phyloP scores from a whole-genome alignment of 495 filamentous ascomycete genomes.

The Jackrogersella minutella region DNA sequence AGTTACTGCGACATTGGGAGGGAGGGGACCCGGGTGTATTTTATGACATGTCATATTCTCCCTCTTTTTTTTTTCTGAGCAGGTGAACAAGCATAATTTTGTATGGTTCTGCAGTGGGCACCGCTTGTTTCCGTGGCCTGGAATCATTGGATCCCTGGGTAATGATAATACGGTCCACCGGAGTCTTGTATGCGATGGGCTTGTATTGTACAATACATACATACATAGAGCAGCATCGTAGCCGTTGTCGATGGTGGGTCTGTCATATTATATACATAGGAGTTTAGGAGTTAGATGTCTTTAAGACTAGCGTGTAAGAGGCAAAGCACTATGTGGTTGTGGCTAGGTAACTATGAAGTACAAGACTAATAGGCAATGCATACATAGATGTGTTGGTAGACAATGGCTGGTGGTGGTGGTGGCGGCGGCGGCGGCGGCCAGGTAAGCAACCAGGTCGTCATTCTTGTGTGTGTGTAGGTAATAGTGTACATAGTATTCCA shows the following conservation, averaged over 20 bases:
- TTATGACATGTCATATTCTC: slow-evolving; percentile 36
- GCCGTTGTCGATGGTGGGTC: slow-evolving; percentile 4
- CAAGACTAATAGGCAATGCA: not conserved
- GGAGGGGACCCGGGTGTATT: slow-evolving; percentile 21
- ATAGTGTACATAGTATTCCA: not conserved
- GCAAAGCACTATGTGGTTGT: not conserved
- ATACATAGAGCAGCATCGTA: slow-evolving; percentile 11
- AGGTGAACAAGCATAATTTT: slow-evolving; percentile 26
- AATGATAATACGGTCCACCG: slow-evolving; percentile 20
- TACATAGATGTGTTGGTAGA: slow-evolving; percentile 9
- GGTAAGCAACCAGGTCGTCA: slow-evolving; percentile 28
- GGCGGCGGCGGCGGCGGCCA: not conserved
- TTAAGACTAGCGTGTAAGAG: not conserved
- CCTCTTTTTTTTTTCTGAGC: slow-evolving; percentile 20
- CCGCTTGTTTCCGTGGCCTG: slow-evolving; percentile 45
- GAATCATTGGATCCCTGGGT: slow-evolving; percentile 42
- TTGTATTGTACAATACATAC: slow-evolving; percentile 7
- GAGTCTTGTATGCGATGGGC: slow-evolving; percentile 2
- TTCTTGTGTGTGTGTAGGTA: not conserved
- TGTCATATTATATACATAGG: slow-evolving; percentile 1
- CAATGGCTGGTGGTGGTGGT: slow-evolving; percentile 6
- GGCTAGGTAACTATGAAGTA: not conserved
- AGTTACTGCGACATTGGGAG: slow-evolving; percentile 16
- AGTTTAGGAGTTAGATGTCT: slow-evolving; percentile 13
- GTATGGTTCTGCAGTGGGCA: slow-evolving; percentile 41